Evolutionary conservation across 305 asterid species (phyloP), one percentile per base, ranked within the genome.

Genomic region (Euphrasia arctica): DNA sequence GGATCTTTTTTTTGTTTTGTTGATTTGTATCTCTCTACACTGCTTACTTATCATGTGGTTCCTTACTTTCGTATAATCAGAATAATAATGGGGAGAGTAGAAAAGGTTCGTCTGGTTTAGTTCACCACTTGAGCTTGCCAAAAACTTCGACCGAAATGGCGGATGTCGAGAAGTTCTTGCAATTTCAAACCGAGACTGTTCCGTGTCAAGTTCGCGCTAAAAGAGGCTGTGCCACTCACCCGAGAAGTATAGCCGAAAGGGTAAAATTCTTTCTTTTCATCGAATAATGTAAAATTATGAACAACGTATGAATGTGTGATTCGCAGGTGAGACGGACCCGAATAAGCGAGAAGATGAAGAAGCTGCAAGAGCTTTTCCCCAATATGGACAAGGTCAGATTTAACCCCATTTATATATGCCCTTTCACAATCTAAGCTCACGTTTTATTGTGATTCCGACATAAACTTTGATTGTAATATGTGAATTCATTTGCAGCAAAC

Each of bases 241-340:
- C 98, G 0, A 81, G 97, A 75, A 92, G 98, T 74, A 87, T 92
- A 49, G 98, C 98, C 0, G 98, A 92, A 70, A 85, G 98, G 91
- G 97, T 89, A 83, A 31, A 3, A 34, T 34, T 63, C 4, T 29
- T 13, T 34, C 0, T 60, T n/a, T 28, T 34, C n/a, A 10, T 45
- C 14, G 50, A 11, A 45, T 9, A 8, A 39, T 39, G 9, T 39
- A 7, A 7, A 39, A 39, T 34, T 34, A 4, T 34, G 8, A 5
- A 34, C 39, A 34, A 31, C 22, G 22, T 18, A 39, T 39, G 43
- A 25, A 64, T 48, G 8, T 22, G 8, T 52, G 27, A 64, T 67
- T 43, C 45, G 63, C 65, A 90, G 97, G 60, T 85, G 78, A 80
- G 98, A 71, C 72, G 97, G 50, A 90, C 90, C 5, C 81, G 87